A percentile compares a stretch with the other conserved stretches of the same genome.
Evolutionary conservation across 2,329 filamentous ascomycete genomes (phyloP).

Genomic region (Cercospora janseana): DNA sequence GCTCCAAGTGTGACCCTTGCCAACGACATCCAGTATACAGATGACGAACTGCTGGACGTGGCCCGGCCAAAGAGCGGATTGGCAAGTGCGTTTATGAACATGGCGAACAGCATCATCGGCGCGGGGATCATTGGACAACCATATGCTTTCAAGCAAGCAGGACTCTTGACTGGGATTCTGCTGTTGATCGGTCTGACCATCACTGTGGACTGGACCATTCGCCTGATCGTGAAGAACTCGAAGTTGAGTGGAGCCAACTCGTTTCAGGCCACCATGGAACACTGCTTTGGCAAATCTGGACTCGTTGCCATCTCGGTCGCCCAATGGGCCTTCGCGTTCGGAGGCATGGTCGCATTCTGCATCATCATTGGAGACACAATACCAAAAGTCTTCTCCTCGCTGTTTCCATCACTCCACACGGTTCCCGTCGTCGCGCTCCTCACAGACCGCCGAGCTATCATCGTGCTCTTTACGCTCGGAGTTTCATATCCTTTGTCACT

Average conservation of each 20-base stretch:
- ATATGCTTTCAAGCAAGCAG: conserved; percentile 92
- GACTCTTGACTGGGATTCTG: conserved; percentile 73
- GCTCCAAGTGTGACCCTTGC: conserved; percentile 74
- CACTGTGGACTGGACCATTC: conserved; percentile 94
- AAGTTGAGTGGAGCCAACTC: conserved; percentile 92
- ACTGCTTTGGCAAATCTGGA: conserved; percentile 86
- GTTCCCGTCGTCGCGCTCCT: conserved; percentile 79
- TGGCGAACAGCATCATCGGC: conserved; percentile 97
- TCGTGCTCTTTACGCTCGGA: conserved; percentile 80
- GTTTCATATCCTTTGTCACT: conserved; percentile 88
- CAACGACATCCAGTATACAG: conserved; percentile 53
- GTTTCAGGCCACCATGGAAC: conserved; percentile 93
- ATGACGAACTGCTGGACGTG: conserved; percentile 53
- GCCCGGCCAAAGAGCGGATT: conserved; percentile 80
- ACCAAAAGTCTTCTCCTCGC: conserved; percentile 77
- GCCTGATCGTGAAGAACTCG: conserved; percentile 94
- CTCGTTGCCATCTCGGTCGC: conserved; percentile 86
- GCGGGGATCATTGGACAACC: conserved; percentile 76
- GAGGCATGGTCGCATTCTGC: conserved; percentile 96
- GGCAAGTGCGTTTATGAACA: conserved; percentile 95
- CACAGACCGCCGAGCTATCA: conserved; percentile 76
- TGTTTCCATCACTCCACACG: conserved; percentile 72
- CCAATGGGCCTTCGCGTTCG: conserved; percentile 98
- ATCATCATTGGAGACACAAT: conserved; percentile 97
- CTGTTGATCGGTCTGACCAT: conserved; percentile 77